These are phyloP conservation scores for Butyriboletus appendiculatus DNA, from an alignment of 1,284 basidiomycete species.

Conservation along the genomic window DNA sequence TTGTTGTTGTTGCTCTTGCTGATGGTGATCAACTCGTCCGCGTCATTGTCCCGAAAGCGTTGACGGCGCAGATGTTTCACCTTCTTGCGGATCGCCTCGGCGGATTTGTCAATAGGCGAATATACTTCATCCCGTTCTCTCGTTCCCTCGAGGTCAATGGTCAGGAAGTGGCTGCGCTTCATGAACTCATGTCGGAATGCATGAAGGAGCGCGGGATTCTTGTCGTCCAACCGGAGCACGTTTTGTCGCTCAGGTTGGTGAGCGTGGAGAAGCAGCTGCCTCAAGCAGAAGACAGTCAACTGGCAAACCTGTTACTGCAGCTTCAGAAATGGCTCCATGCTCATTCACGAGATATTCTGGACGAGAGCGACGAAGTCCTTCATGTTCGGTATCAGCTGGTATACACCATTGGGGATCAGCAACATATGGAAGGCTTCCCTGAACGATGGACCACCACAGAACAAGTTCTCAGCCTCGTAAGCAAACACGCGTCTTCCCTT, in stretches of 20 bases:
- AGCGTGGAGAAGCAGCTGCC: constrained; percentile 12
- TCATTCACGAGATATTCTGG: constrained; percentile 37
- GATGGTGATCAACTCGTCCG: constrained; percentile 45
- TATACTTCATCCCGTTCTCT: constrained; percentile 52
- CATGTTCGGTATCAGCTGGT: constrained; percentile 43
- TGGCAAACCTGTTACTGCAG: no score
- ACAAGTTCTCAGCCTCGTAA: constrained; percentile 35
- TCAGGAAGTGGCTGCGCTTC: not conserved
- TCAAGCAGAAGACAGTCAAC: no score
- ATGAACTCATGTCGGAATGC: constrained; percentile 39
- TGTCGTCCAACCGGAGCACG: constrained; percentile 52
- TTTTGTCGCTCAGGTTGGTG: no score
- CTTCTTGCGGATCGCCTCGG: constrained; percentile 44
- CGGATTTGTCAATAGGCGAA: constrained; percentile 44
- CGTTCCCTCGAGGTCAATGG: constrained; percentile 16
- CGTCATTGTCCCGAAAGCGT: constrained; percentile 48
- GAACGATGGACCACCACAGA: constrained; percentile 49
- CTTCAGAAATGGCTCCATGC: constrained; percentile 32
- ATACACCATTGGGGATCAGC: constrained; percentile 43
- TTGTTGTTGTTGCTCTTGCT: constrained; percentile 40
- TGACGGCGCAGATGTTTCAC: constrained; percentile 48
- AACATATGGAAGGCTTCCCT: constrained; percentile 43
- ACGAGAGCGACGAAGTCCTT: constrained; percentile 47
- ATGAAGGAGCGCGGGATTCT: constrained; percentile 41
- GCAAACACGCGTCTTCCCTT: constrained; percentile 10